Evolutionary conservation across 2,329 filamentous ascomycete species (phyloP).

Genomic region (Dothidotthia symphoricarpi): DNA sequence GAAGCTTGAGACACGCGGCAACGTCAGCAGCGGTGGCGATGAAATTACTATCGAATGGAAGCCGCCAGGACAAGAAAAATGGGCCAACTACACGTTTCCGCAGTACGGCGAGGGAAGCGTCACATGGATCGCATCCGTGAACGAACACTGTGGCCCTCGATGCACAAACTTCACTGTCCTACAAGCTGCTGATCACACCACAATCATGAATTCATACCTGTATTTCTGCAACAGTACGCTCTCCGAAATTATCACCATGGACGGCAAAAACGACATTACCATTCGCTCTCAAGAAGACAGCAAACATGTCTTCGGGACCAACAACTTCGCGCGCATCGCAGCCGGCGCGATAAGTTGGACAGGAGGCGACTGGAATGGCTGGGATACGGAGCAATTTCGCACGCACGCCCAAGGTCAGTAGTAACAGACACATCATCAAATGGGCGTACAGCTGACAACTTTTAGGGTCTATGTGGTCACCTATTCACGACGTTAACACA

Average conservation of each 20-base stretch:
- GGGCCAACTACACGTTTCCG: constrained; percentile 14
- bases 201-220: constrained; percentile 13
- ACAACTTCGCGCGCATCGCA: constrained; percentile 30
- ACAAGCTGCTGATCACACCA: constrained; percentile 14
- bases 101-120: constrained; percentile 18
- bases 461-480: no score
- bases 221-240: constrained; percentile 34
- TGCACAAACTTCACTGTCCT: constrained; percentile 38
- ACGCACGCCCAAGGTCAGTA: constrained; percentile 19
- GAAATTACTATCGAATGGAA: constrained; percentile 17
- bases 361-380: constrained; percentile 16
- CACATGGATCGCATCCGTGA: constrained; percentile 25
- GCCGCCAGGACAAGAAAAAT: constrained; percentile 12
- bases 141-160: constrained; percentile 25
- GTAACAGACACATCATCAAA: no score
- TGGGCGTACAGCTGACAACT: no score
- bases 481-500: constrained; percentile 7
- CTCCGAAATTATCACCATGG: constrained; percentile 4
- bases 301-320: constrained; percentile 24
- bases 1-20: constrained; percentile 14
- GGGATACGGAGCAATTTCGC: constrained; percentile 16
- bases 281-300: constrained; percentile 13
- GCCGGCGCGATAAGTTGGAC: constrained; percentile 37
- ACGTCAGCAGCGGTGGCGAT: constrained; percentile 1
- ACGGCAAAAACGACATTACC: constrained; percentile 21